phyloP scores from a whole-genome alignment of 2,329 filamentous ascomycete species.

The Diaporthe australafricana region DNA sequence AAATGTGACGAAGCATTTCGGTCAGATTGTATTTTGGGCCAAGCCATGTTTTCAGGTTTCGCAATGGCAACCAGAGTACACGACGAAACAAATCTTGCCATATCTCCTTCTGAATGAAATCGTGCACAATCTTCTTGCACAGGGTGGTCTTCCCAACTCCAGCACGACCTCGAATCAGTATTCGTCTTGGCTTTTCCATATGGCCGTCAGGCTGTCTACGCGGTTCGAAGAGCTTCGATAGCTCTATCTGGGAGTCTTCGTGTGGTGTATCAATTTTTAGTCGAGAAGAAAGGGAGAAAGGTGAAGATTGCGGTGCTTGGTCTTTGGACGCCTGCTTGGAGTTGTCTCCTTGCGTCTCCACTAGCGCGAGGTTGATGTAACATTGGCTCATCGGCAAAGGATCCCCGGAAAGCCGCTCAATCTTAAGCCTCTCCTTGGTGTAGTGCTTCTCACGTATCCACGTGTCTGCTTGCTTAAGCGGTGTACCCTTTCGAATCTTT shows the following conservation, averaged over 20 bases:
- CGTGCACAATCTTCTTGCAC: neutral
- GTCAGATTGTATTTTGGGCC: too few species aligned
- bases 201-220: neutral
- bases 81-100: neutral
- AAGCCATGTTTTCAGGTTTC: neutral
- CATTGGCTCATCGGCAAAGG: neutral
- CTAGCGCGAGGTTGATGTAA: neutral
- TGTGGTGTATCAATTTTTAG: neutral
- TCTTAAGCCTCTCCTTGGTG: neutral
- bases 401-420: neutral
- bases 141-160: neutral
- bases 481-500: neutral
- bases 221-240: neutral
- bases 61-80: neutral
- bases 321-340: too few species aligned
- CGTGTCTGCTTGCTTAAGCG: neutral
- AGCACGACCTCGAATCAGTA: neutral
- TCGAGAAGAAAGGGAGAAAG: neutral
- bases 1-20: too few species aligned
- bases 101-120: neutral
- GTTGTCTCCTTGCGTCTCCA: too few species aligned
- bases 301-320: neutral
- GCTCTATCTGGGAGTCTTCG: neutral
- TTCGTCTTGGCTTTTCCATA: neutral
- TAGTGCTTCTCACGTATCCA: neutral